phyloP scores from a whole-genome alignment of 75 land plant genomes.

The Sequoia sempervirens region DNA sequence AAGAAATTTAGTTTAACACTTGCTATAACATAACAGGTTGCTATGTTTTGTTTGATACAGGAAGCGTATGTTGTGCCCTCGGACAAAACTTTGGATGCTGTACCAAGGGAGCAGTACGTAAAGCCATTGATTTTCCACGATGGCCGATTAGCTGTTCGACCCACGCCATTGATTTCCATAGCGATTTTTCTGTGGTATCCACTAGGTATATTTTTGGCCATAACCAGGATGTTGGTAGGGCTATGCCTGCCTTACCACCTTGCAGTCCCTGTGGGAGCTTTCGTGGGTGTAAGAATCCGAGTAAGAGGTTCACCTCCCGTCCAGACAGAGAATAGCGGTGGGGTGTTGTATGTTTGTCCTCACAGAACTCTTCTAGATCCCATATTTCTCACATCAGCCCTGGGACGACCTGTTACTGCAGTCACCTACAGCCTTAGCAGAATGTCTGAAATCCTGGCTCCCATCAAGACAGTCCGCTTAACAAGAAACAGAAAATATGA shows the following conservation, averaged over 20 bases:
- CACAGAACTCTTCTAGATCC: constrained; percentile 73
- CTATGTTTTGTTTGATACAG: constrained; percentile 11
- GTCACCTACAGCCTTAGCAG: constrained; percentile 69
- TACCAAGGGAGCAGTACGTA: constrained; percentile 48
- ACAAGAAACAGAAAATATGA: constrained; percentile 60
- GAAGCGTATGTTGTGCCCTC: constrained; percentile 30
- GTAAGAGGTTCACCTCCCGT: constrained; percentile 27
- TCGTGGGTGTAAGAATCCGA: constrained; percentile 26
- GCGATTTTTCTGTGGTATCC: constrained; percentile 66
- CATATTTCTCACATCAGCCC: constrained; percentile 35
- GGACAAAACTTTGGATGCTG: constrained; percentile 7
- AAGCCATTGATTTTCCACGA: constrained; percentile 81
- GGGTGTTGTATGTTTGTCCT: constrained; percentile 61
- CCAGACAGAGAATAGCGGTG: not conserved
- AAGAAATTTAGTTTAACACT: too few relatives aligned
- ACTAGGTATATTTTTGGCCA: constrained; percentile 39
- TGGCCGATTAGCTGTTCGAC: constrained; percentile 56
- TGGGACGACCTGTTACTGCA: constrained; percentile 37
- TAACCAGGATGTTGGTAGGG: constrained; percentile 26
- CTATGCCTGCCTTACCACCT: constrained; percentile 16
- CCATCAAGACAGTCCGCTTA: constrained; percentile 69
- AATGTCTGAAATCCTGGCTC: constrained; percentile 64
- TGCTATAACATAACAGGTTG: not conserved
- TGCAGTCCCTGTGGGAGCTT: not conserved
- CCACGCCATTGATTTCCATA: constrained; percentile 45